Evolutionary conservation across 176 grass and related monocot genomes (phyloP).

Genomic region (Avena sativa): DNA sequence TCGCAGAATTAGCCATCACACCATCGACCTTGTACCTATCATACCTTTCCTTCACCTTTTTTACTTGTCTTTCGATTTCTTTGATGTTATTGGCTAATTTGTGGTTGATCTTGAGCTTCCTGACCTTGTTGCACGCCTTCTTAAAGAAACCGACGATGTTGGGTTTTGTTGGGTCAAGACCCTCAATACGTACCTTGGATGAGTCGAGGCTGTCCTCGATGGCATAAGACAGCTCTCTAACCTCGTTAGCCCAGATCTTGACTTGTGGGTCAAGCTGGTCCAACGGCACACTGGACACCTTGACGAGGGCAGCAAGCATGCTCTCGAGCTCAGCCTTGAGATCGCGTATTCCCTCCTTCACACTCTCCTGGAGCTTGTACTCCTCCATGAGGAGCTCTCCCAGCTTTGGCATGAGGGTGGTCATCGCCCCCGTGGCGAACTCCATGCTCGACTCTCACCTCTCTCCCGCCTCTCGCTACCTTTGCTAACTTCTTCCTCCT

Average conservation of each 20-base stretch:
- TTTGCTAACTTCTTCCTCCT: too few species aligned
- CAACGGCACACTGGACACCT: background rate
- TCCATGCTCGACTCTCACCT: background rate
- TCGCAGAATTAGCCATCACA: too few species aligned
- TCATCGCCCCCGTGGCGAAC: background rate
- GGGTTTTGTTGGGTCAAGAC: background rate
- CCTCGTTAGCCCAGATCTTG: background rate
- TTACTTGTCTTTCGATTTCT: background rate
- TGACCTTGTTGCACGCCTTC: background rate
- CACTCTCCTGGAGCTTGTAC: background rate
- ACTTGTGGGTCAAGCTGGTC: background rate
- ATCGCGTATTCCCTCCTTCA: background rate
- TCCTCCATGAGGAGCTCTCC: background rate
- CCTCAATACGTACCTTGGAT: background rate
- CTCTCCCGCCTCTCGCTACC: too few species aligned
- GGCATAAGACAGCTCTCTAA: constrained; percentile 5
- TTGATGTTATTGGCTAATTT: background rate
- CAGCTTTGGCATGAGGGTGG: background rate
- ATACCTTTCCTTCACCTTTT: background rate
- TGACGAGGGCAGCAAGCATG: constrained; percentile 1
- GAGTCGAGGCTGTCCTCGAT: background rate
- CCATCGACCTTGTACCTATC: background rate
- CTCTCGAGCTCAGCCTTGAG: constrained; percentile 1
- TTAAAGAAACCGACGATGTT: background rate
- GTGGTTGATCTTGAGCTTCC: background rate